Conservation (phyloP, 2,329 filamentous ascomycete genomes). For the Parastagonospora avenae region DNA sequence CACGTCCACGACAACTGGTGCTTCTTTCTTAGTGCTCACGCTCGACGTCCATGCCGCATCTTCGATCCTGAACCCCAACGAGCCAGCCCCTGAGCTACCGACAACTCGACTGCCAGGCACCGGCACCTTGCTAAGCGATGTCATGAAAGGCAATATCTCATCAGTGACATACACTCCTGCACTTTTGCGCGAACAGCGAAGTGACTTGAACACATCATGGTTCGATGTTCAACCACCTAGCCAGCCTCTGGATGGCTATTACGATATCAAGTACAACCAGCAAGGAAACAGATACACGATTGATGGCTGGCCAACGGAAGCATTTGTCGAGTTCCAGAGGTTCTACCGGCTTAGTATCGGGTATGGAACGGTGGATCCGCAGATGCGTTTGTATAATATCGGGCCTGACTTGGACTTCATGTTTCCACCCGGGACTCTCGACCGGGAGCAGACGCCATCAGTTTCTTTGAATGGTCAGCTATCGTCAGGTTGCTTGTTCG, state of each 20-base stretch:
- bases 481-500: constrained; percentile 61
- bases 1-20: constrained; percentile 61
- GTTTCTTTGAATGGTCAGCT: constrained; percentile 49
- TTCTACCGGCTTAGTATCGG: constrained; percentile 61
- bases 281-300: constrained; percentile 53
- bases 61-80: constrained; percentile 42
- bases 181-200: constrained; percentile 57
- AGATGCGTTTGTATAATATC: constrained; percentile 63
- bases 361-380: constrained; percentile 62
- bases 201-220: constrained; percentile 65
- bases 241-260: constrained; percentile 60
- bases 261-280: constrained; percentile 47
- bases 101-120: constrained; percentile 52
- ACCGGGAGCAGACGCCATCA: constrained; percentile 30
- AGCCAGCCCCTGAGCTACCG: constrained; percentile 49
- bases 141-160: constrained; percentile 56
- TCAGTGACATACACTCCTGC: constrained; percentile 61
- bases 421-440: constrained; percentile 57
- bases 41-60: constrained; percentile 65
- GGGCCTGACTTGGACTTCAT: constrained; percentile 56
- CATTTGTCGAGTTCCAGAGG: constrained; percentile 60
- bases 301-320: constrained; percentile 69
- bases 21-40: constrained; percentile 58
- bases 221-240: constrained; percentile 49
- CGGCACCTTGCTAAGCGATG: constrained; percentile 52